A percentile compares a stretch with the other conserved stretches of the same genome.
phyloP scores from a whole-genome alignment of 2,329 filamentous ascomycete genomes.

The Zymoseptoria passerinii region DNA sequence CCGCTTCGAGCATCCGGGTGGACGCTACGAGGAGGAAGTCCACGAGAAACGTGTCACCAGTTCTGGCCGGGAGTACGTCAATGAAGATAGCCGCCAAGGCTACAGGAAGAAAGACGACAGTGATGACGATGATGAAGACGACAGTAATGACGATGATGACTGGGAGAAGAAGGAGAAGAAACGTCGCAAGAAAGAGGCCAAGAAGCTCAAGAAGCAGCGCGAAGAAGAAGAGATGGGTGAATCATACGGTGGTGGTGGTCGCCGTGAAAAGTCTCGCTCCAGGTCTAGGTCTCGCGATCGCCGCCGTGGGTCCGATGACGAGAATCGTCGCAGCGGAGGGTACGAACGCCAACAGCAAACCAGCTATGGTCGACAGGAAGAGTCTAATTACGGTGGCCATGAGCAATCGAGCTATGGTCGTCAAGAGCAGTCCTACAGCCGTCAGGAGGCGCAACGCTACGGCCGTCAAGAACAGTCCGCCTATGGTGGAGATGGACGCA shows the following conservation, averaged over 20 bases:
- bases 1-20: slow-evolving; percentile 39
- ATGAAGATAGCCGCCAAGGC: slow-evolving; percentile 19
- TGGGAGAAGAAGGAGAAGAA: slow-evolving; percentile 37
- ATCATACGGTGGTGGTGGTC: slow-evolving; percentile 8
- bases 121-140: slow-evolving; percentile 25
- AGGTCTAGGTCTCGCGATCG: slow-evolving; percentile 8
- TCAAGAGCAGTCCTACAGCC: slow-evolving; percentile 8
- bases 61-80: slow-evolving; percentile 21
- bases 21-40: slow-evolving; percentile 34
- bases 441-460: slow-evolving; percentile 16
- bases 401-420: slow-evolving; percentile 5
- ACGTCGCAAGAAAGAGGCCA: slow-evolving; percentile 32
- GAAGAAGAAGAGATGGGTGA: slow-evolving; percentile 16
- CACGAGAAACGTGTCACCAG: slow-evolving; percentile 22
- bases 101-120: slow-evolving; percentile 28
- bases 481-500: slow-evolving; percentile 11
- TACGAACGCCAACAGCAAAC: slow-evolving; percentile 12
- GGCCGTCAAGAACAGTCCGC: slow-evolving; percentile 15
- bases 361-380: slow-evolving; percentile 18
- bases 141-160: slow-evolving; percentile 26
- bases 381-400: slow-evolving; percentile 6
- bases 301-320: slow-evolving; percentile 10
- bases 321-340: slow-evolving; percentile 4
- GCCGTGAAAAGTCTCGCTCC: background rate
- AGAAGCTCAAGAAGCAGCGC: slow-evolving; percentile 21